Conservation (phyloP, 371 early-diverging fungal species). For the Mucor piriformis region DNA sequence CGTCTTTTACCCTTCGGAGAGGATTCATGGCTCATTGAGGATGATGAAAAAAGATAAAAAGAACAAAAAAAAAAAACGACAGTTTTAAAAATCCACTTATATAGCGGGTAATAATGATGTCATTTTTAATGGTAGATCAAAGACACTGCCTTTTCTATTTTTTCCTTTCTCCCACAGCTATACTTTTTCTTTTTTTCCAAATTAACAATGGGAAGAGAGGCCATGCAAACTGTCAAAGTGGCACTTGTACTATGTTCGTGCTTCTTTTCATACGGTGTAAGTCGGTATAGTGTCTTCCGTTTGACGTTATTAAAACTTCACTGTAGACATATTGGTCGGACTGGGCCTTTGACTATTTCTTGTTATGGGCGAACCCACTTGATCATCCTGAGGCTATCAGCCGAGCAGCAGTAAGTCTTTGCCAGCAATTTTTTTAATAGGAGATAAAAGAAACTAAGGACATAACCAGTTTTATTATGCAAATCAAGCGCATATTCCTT, state of each 20-base stretch:
- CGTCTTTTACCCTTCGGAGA: conserved; percentile 4
- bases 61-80: no score
- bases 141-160: neutral
- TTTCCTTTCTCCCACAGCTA: neutral
- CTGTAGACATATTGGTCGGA: conserved; percentile 51
- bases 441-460: neutral
- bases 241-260: conserved; percentile 49
- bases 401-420: conserved; percentile 41
- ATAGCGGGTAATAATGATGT: no score
- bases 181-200: neutral
- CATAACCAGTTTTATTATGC: conserved; percentile 39
- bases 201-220: conserved; percentile 25
- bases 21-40: no score
- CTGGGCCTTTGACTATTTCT: conserved; percentile 51
- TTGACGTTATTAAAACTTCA: neutral
- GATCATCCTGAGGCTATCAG: conserved; percentile 41
- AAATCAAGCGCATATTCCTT: conserved; percentile 41
- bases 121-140: neutral
- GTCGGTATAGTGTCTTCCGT: neutral
- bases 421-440: neutral
- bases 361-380: conserved; percentile 42
- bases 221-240: conserved; percentile 41
- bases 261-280: conserved; percentile 54
- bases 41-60: neutral
- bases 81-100: no score